Conservation (phyloP, 495 filamentous ascomycete species). For the Neurospora tetraspora region DNA sequence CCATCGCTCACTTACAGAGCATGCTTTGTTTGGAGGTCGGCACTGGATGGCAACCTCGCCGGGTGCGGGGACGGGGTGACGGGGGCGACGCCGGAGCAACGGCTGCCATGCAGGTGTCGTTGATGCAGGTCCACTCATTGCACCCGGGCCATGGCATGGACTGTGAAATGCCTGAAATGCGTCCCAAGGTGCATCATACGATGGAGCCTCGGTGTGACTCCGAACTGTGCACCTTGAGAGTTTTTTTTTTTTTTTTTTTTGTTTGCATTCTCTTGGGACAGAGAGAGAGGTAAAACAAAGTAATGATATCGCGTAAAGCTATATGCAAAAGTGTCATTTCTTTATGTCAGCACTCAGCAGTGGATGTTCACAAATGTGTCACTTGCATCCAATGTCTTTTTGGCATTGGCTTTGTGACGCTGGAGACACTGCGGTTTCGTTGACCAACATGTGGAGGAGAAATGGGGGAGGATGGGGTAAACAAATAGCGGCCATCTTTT, state of each 20-base stretch:
- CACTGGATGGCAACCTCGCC: neutral
- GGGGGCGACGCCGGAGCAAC: constrained; percentile 4
- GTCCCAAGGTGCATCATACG: neutral
- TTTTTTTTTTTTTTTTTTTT: neutral
- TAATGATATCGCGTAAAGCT: neutral
- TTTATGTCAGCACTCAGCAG: neutral
- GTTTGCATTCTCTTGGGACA: neutral
- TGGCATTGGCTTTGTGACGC: neutral
- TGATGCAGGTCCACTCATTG: neutral
- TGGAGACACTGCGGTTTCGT: neutral
- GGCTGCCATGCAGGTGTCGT: neutral
- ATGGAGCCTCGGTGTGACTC: neutral
- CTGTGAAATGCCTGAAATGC: neutral
- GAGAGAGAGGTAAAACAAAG: neutral
- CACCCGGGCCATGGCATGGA: neutral
- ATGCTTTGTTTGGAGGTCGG: neutral
- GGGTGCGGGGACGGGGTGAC: constrained; percentile 6
- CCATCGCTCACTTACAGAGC: neutral
- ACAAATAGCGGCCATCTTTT: neutral
- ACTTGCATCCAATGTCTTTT: neutral
- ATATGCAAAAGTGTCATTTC: neutral
- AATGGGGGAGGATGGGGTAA: neutral
- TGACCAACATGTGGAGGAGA: neutral
- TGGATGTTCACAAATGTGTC: neutral
- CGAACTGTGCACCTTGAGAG: neutral